phyloP scores from a whole-genome alignment of 495 filamentous ascomycete species.

The Talaromyces ruber region DNA sequence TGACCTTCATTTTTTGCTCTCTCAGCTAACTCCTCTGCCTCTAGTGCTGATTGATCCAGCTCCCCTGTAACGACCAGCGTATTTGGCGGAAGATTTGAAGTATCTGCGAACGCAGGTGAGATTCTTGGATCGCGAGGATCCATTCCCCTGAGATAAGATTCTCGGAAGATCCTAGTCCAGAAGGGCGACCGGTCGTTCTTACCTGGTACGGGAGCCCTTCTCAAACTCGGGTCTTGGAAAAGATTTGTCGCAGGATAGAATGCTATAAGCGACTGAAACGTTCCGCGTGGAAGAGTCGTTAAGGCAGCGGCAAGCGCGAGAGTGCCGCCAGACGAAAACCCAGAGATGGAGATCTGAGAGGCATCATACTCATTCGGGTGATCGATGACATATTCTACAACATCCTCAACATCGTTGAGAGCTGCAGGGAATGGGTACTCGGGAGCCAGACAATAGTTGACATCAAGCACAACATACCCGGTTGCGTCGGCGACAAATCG shows the following conservation, averaged over 20 bases:
- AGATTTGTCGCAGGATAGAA: constrained; percentile 36
- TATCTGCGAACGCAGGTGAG: constrained; percentile 31
- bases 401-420: constrained; percentile 57
- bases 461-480: constrained; percentile 35
- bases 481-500: constrained; percentile 25
- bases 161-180: constrained; percentile 11
- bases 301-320: constrained; percentile 26
- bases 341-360: constrained; percentile 29
- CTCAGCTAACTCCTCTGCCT: constrained; percentile 31
- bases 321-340: constrained; percentile 35
- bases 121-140: constrained; percentile 37
- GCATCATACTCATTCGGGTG: constrained; percentile 23
- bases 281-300: constrained; percentile 27
- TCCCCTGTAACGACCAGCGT: constrained; percentile 36
- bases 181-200: constrained; percentile 5
- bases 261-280: constrained; percentile 30
- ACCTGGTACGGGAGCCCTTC: constrained; percentile 8
- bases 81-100: constrained; percentile 28
- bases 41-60: constrained; percentile 29
- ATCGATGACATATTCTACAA: constrained; percentile 23
- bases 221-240: constrained; percentile 13
- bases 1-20: constrained; percentile 20
- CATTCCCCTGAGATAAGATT: constrained; percentile 17
- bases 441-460: constrained; percentile 72
- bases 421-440: constrained; percentile 71